Evolutionary conservation across 192 early-diverging fungal species (phyloP), one percentile per base, ranked within the genome.

Genomic region (Globomyces pollinis-pini): DNA sequence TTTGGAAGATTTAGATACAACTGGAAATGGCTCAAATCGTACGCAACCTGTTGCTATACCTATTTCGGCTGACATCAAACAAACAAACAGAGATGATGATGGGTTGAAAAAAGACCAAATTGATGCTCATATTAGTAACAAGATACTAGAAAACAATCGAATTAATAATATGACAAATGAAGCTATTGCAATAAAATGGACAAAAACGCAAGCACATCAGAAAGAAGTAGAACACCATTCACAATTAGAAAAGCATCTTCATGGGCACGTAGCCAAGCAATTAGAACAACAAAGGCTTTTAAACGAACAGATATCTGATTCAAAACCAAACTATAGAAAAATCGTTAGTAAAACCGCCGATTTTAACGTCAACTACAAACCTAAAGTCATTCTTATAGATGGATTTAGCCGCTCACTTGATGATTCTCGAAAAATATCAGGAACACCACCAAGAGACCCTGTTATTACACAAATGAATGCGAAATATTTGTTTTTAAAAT

Each of bases 151-250:
- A n/a, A n/a, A n/a, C n/a, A n/a, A n/a, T n/a, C n/a, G n/a, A n/a
- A n/a, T n/a, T n/a, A n/a, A n/a, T n/a, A n/a, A n/a, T n/a, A n/a
- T n/a, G n/a, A n/a, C n/a, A n/a, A n/a, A n/a, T 21, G 31, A 31
- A 3, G 50, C 50, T n/a, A 51, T 51, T 31, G 50, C 12, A 9
- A 51, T 51, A 3, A 31, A 51, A n/a, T 51, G 50, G 50, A 51
- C 12, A n/a, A 12, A 11, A 35, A 23, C 16, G 50, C 2, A 12
- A 31, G 50, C 50, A n/a, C 50, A 51, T n/a, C 13, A 51, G 21
- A 51, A 51, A 21, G 12, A 16, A n/a, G 15, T 16, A 3, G 50
- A 51, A 3, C 50, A 51, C n/a, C 12, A 11, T 4, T 3, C 31
- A 8, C 16, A 51, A 35, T 3, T 51, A 9, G 50, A 51, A 35